Conservation (phyloP, 2,329 filamentous ascomycete species). For the Colletotrichum sidae region DNA sequence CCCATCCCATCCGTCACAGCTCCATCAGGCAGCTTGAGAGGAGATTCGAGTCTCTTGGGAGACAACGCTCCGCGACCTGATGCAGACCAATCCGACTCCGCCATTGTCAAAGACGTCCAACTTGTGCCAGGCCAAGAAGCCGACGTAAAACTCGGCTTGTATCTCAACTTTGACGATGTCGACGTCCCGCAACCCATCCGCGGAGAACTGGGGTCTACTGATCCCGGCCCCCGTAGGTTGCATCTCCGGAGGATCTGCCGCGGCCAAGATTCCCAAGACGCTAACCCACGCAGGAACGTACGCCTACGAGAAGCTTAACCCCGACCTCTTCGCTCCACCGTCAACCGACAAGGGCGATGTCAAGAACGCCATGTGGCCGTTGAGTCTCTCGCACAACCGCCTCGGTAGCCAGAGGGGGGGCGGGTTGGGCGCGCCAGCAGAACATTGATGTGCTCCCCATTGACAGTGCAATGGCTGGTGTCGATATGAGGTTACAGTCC, state of each 20-base stretch:
- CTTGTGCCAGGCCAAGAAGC: slow-evolving; percentile 63
- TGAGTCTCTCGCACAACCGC: slow-evolving; percentile 63
- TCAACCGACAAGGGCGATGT: slow-evolving; percentile 63
- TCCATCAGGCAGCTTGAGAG: slow-evolving; percentile 54
- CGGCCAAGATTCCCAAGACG: background rate
- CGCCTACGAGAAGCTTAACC: slow-evolving; percentile 64
- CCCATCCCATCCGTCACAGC: slow-evolving; percentile 52
- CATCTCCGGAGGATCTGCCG: background rate
- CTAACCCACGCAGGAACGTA: slow-evolving; percentile 38
- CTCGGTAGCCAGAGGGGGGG: slow-evolving; percentile 52
- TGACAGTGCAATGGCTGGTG: slow-evolving; percentile 65
- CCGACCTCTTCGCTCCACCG: slow-evolving; percentile 65
- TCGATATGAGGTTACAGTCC: slow-evolving; percentile 69
- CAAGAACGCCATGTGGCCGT: slow-evolving; percentile 63
- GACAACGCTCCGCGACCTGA: slow-evolving; percentile 52
- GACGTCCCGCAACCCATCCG: slow-evolving; percentile 67
- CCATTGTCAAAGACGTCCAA: slow-evolving; percentile 51
- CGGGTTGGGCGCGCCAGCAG: slow-evolving; percentile 68
- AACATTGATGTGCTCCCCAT: slow-evolving; percentile 62
- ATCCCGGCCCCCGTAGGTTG: slow-evolving; percentile 62
- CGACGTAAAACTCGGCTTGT: slow-evolving; percentile 60
- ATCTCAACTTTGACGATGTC: slow-evolving; percentile 64
- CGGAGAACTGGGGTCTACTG: slow-evolving; percentile 60
- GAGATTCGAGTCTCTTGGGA: slow-evolving; percentile 52
- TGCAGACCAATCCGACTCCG: slow-evolving; percentile 48